Percentiles rank a stretch among this genome's conserved stretches.
Evolutionary conservation across 2,329 filamentous ascomycete species (phyloP).

Genomic region (Byssothecium circinans): DNA sequence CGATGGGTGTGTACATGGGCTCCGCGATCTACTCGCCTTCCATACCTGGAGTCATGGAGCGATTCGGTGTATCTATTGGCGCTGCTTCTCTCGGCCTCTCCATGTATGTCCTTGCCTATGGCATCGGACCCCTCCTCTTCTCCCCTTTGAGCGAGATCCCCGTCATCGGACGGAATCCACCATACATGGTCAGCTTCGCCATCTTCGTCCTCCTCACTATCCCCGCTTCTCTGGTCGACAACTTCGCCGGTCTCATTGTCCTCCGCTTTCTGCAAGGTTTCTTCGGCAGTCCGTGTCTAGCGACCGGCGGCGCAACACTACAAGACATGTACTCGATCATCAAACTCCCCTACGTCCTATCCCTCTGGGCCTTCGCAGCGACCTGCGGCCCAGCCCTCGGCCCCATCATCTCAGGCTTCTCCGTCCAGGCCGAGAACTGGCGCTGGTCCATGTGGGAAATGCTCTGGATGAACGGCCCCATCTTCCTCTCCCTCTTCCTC

Average conservation of each 20-base stretch:
- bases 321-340: slow-evolving; percentile 46
- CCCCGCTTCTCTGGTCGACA: slow-evolving; percentile 63
- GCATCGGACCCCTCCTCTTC: slow-evolving; percentile 66
- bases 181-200: slow-evolving; percentile 68
- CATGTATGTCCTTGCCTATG: slow-evolving; percentile 64
- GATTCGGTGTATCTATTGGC: slow-evolving; percentile 57
- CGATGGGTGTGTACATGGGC: slow-evolving; percentile 60
- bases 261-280: slow-evolving; percentile 47
- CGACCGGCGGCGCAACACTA: slow-evolving; percentile 43
- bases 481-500: slow-evolving; percentile 78
- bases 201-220: slow-evolving; percentile 69
- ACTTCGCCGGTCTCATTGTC: slow-evolving; percentile 65
- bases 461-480: slow-evolving; percentile 70
- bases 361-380: slow-evolving; percentile 49
- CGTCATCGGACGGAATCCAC: slow-evolving; percentile 65
- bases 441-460: slow-evolving; percentile 87
- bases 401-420: slow-evolving; percentile 71
- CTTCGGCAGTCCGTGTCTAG: slow-evolving; percentile 43
- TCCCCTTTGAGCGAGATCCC: slow-evolving; percentile 69
- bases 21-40: slow-evolving; percentile 55
- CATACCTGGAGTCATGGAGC: slow-evolving; percentile 51
- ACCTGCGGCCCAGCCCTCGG: slow-evolving; percentile 65
- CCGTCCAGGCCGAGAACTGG: slow-evolving; percentile 72
- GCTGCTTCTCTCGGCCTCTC: slow-evolving; percentile 61
- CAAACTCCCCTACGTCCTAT: slow-evolving; percentile 49